Evolutionary conservation across 768 basidiomycete genomes (phyloP).

Genomic region (Floccularia luteovirens): DNA sequence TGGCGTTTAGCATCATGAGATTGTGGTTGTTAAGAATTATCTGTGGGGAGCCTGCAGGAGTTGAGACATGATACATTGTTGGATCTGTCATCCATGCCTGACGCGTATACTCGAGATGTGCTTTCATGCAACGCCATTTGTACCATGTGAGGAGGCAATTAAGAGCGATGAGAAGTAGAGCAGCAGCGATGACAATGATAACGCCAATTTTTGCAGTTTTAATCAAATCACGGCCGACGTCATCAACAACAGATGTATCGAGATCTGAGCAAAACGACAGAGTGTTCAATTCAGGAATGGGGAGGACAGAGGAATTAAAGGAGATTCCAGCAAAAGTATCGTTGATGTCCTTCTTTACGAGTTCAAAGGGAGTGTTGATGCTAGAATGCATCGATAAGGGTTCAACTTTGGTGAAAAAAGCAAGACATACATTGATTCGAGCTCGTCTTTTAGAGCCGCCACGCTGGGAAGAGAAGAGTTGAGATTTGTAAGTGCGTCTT

Average conservation of each 20-base stretch:
- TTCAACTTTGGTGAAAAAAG: not conserved
- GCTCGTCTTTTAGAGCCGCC: slow-evolving; percentile 58
- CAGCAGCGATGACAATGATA: slow-evolving; percentile 61
- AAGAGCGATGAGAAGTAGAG: slow-evolving; percentile 65
- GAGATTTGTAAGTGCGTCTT: slow-evolving; percentile 63
- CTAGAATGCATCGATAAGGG: slow-evolving; percentile 24
- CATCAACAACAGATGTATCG: slow-evolving; percentile 82
- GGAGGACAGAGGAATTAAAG: slow-evolving; percentile 67
- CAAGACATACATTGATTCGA: slow-evolving; percentile 58
- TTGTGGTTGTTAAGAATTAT: slow-evolving; percentile 69
- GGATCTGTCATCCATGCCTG: slow-evolving; percentile 76
- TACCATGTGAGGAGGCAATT: slow-evolving; percentile 83
- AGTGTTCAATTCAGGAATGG: slow-evolving; percentile 64
- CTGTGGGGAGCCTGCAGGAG: slow-evolving; percentile 34
- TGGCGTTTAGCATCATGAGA: slow-evolving; percentile 65
- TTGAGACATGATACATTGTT: slow-evolving; percentile 37
- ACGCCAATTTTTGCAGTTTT: slow-evolving; percentile 75
- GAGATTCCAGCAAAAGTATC: slow-evolving; percentile 68
- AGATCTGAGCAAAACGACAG: slow-evolving; percentile 72
- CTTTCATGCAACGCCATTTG: slow-evolving; percentile 71
- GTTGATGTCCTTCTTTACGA: slow-evolving; percentile 85
- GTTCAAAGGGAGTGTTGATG: slow-evolving; percentile 82
- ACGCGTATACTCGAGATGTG: slow-evolving; percentile 61
- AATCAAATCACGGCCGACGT: slow-evolving; percentile 74
- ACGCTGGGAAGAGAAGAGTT: slow-evolving; percentile 79